Base-by-base conservation (phyloP, 2,329 filamentous ascomycete genomes). In the Verticillium zaregamsianum region DNA sequence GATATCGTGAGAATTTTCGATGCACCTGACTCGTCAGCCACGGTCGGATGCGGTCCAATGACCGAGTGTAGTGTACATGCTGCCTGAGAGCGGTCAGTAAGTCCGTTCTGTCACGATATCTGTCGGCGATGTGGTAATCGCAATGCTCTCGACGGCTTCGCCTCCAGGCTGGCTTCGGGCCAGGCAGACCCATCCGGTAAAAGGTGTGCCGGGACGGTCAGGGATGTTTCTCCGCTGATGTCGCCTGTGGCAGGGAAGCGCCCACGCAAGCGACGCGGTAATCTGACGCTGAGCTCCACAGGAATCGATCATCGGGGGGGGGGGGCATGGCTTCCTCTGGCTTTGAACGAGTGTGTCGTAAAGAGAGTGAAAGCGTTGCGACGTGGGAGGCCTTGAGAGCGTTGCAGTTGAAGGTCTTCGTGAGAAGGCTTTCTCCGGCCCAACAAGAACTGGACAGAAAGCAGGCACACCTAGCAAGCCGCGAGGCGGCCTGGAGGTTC, bases 1-100 rank as follows among this genome's bases (percentile, higher is more conserved):
- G 58, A 55, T 59, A 54, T 59, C 58, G 31, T 59, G 45, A 59
- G 58, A 54, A 49, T 35, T 54, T 54, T 17, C 15, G 40, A 37
- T 23, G 31, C 45, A 31, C 58, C 49, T 59, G 58, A 59, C 58
- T 59, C 58, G 58, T 35, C 28, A 28, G 20, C 28, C 28, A 25
- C 58, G 40, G 58, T 35, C 35, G 45, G 45, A 52, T 52, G 45
- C 45, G 45, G 45, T 52, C 45, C 45, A 52, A 52, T 52, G 45
- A 23, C 45, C 45, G 45, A 52, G n/a, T 52, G 5, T 6, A 23
- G 20, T 23, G 45, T 25, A 28, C 20, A 52, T 9, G 20, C 45
- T 20, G 45, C 14, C 45, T 52, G 17, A 52, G 45, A 52, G 45
- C 45, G 45, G 45, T 28, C 45, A 52, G 45, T 52, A 52, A 52